A percentile compares a stretch with the other conserved stretches of the same genome.
These are phyloP conservation scores for Postia placenta DNA, from an alignment of 768 basidiomycete genomes.

Conservation along the genomic window DNA sequence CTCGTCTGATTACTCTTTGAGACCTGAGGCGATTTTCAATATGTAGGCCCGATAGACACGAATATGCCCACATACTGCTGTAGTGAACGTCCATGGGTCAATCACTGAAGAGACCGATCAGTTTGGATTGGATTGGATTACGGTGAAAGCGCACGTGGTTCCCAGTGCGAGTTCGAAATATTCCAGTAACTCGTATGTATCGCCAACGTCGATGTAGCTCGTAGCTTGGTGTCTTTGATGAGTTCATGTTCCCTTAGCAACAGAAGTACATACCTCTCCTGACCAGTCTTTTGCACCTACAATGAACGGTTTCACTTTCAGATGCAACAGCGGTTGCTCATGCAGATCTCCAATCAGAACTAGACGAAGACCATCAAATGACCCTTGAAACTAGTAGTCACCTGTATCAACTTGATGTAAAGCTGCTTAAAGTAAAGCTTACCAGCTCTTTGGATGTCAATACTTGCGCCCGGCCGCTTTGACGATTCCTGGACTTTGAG, in stretches of 20 bases:
- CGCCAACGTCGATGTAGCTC: constrained; percentile 75
- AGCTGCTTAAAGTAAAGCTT: constrained; percentile 16
- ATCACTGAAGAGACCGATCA: no score
- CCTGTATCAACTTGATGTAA: background rate
- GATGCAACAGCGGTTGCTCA: constrained; percentile 89
- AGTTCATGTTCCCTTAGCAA: background rate
- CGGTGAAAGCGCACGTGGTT: constrained; percentile 69
- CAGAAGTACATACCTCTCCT: constrained; percentile 52
- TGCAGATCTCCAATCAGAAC: constrained; percentile 93
- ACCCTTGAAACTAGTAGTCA: constrained; percentile 64
- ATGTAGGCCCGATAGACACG: no score
- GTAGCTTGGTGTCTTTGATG: constrained; percentile 48
- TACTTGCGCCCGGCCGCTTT: constrained; percentile 35
- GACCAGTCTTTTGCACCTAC: constrained; percentile 91
- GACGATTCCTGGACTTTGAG: constrained; percentile 11
- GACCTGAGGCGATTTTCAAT: constrained; percentile 34
- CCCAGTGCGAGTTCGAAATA: constrained; percentile 96
- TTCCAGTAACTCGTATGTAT: constrained; percentile 95
- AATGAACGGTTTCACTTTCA: constrained; percentile 81
- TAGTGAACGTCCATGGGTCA: constrained; percentile 90
- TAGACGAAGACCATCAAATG: constrained; percentile 87
- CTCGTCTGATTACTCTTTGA: constrained; percentile 43
- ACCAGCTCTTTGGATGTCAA: constrained; percentile 83
- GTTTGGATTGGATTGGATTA: no score
- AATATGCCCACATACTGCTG: constrained; percentile 43